Percentiles rank a stretch among this genome's conserved stretches.
Evolutionary conservation across 768 basidiomycete genomes (phyloP).

Genomic region (Russula foetens): DNA sequence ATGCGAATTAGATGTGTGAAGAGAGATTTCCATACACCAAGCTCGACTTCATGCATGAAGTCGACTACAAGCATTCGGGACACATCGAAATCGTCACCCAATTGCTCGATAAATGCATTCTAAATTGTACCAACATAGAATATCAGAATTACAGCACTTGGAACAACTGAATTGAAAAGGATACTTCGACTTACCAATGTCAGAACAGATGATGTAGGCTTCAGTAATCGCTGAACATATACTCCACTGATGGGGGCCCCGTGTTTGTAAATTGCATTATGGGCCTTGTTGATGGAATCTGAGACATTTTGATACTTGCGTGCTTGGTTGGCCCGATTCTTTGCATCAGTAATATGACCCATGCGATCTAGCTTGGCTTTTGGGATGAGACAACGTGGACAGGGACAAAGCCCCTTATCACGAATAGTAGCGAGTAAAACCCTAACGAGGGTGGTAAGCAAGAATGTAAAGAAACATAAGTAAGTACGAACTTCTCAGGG

Average conservation of each 20-base stretch:
- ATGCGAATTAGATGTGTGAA: not conserved
- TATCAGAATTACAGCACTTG: too few relatives aligned
- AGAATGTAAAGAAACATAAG: not conserved
- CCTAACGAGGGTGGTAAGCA: not conserved
- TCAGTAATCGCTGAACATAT: not conserved
- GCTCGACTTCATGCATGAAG: too few relatives aligned
- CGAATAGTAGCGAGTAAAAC: not conserved
- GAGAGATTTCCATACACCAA: not conserved
- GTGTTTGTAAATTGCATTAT: not conserved
- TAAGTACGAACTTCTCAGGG: constrained; percentile 28
- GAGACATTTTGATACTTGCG: not conserved
- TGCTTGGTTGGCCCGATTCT: not conserved
- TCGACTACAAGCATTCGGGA: not conserved
- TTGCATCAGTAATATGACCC: not conserved
- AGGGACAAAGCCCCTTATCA: not conserved
- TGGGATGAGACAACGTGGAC: not conserved
- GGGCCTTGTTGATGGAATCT: too few relatives aligned
- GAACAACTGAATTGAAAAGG: too few relatives aligned
- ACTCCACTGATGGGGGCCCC: not conserved
- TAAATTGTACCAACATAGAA: not conserved
- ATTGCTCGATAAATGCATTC: not conserved
- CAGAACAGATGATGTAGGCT: not conserved
- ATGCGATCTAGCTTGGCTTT: not conserved
- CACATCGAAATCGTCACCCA: not conserved
- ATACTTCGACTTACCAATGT: not conserved